These are phyloP conservation scores for Annulohypoxylon truncatum DNA, from an alignment of 2,329 filamentous ascomycete species.

Conservation along the genomic window DNA sequence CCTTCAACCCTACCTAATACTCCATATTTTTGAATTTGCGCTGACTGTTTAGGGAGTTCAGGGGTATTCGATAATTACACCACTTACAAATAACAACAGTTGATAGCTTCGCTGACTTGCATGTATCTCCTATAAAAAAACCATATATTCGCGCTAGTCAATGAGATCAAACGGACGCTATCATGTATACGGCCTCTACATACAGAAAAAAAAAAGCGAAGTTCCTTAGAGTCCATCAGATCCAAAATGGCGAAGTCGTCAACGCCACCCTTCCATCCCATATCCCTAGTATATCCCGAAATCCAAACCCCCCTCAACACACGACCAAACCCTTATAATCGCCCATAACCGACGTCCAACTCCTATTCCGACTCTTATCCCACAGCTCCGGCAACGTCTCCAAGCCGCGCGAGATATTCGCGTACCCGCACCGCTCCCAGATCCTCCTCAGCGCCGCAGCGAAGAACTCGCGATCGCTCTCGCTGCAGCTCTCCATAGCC, in stretches of 20 bases:
- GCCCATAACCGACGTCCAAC: neutral
- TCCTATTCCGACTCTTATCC: conserved; percentile 2
- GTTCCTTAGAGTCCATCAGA: neutral
- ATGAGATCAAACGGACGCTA: too few relatives aligned
- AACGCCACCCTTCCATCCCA: neutral
- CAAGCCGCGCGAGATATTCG: conserved; percentile 6
- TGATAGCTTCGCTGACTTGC: neutral
- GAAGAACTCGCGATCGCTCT: conserved; percentile 6
- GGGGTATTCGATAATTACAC: neutral
- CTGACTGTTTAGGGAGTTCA: neutral
- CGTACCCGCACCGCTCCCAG: conserved; percentile 15
- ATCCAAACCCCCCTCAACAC: neutral
- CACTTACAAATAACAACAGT: neutral
- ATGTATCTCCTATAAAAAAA: too few relatives aligned
- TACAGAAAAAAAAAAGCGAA: too few relatives aligned
- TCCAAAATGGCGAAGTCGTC: neutral
- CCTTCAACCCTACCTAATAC: neutral
- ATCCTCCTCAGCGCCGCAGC: neutral
- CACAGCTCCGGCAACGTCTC: conserved; percentile 10
- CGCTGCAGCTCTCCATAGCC: conserved; percentile 13
- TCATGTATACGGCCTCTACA: too few relatives aligned
- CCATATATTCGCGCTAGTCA: too few relatives aligned
- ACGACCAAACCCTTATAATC: conserved; percentile 18
- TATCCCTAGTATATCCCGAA: too few relatives aligned
- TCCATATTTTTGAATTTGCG: neutral